Evolutionary conservation across 2,329 filamentous ascomycete species (phyloP), one percentile per base, ranked within the genome.

Genomic region (Colletotrichum salicis): DNA sequence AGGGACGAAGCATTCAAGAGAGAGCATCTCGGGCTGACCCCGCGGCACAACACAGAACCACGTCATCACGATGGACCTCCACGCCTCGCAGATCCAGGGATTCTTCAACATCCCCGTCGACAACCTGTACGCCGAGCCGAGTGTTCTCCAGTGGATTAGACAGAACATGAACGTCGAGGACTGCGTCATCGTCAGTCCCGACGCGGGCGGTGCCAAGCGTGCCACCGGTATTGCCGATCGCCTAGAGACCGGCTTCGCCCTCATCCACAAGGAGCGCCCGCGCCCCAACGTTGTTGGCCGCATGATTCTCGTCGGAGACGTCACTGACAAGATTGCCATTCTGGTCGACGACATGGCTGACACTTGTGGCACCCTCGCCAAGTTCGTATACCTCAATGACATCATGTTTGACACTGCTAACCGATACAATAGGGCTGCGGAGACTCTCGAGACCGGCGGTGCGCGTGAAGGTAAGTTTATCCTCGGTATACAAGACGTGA

Each of bases 311-410:
- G 96, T 98, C 62, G 96, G 96, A 76, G 95, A 97, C 75, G 96
- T 98, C 58, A 89, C 91, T 76, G 93, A 94, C 84, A 96, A 96
- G 85, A 92, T 96, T 35, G 96, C 96, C 72, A 98, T 99, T 79
- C 91, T 99, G 60, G 96, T 99, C 64, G 96, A 98, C 81, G 96
- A 98, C 81, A 98, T 98, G 94, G 95, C 95, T 37, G 96, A 98
- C 80, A 98, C 96, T 4, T 98, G 95, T 81, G 95, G 95, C 76
- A 97, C 92, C 1, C 86, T 89, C 37, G 86, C 85, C 81, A 98
- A 98, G 85, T 96, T 95, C 3, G 96, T 96, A 67, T 10, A 59
- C 1, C 13, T 22, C 4, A 19, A 19, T 51, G 12, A 6, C 5
- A 37, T 19, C 12, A 29, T 12, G 35, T 41, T 35, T 5, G 41